Base-by-base conservation (phyloP, 257 asterid genomes). In the Nemophila menziesii region DNA sequence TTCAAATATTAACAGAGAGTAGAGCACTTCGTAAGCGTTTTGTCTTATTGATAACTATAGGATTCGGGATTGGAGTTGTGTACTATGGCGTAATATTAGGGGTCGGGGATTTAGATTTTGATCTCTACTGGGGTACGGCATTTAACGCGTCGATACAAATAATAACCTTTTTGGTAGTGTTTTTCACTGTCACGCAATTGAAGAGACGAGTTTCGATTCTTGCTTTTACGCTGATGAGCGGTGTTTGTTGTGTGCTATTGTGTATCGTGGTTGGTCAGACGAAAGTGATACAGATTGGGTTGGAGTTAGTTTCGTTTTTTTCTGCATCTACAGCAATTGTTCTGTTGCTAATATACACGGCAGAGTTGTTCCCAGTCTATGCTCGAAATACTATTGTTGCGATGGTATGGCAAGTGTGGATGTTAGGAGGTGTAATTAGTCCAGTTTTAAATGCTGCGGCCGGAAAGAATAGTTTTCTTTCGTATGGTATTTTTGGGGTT, bases 1-100 rank as follows among this genome's bases (percentile, higher is more conserved):
- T 54, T 12, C 43, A 36, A 33, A 51, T 46, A 16, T 26, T 63
- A 46, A 5, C 36, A 19, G 47, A 19, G 20, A 41, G 55, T 44
- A 19, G 26, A 17, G 42, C 42, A 24, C 19, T 51, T 22, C 20
- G 49, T 23, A 39, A 21, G 15, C 59, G 62, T 20, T 34, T 68
- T 16, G 19, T 16, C 7, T 6, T 55, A 18, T 36, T 44, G 1
- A 17, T 68, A 44, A 16, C 24, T n/a, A 13, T 22, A 9, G 63
- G 62, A 11, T 66, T 69, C 52, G 78, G 78, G 37, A 27, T 56
- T 20, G 75, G 78, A 21, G 19, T 60, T 46, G 18, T 50, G 15
- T 73, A 73, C 56, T 55, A 60, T 19, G 82, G 78, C 33, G 63
- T 62, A 54, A 77, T 78, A 15, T 39, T 66, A 19, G 71, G 69